A percentile compares a stretch with the other conserved stretches of the same genome.
phyloP scores from a whole-genome alignment of 148 eudicot genomes.

The Arbutus unedo region DNA sequence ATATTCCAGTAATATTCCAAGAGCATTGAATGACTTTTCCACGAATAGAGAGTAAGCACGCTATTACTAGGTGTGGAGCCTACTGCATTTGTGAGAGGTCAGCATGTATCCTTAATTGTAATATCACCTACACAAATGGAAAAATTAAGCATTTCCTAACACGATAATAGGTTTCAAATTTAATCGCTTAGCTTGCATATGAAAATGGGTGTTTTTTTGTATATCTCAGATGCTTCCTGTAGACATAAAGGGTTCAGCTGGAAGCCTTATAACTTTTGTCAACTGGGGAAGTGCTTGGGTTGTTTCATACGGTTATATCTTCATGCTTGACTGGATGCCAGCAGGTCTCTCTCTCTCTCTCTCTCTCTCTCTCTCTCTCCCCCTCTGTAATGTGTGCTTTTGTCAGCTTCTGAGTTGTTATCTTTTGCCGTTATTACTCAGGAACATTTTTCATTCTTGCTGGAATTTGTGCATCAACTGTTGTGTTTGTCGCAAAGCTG shows the following conservation, averaged over 20 bases:
- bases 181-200: neutral
- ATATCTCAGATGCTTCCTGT: constrained; percentile 26
- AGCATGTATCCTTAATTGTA: neutral
- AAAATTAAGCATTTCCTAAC: too few relatives aligned
- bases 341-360: constrained; percentile 21
- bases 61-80: neutral
- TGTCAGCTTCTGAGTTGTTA: neutral
- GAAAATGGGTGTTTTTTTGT: neutral
- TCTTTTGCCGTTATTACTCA: neutral
- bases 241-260: constrained; percentile 32
- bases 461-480: constrained; percentile 1
- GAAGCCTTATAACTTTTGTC: constrained; percentile 24
- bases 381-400: neutral
- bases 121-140: too few relatives aligned
- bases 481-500: neutral
- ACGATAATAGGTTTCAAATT: too few relatives aligned
- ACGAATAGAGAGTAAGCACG: neutral
- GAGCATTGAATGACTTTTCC: too few relatives aligned
- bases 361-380: constrained; percentile 8
- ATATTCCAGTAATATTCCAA: too few relatives aligned
- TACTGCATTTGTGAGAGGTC: neutral
- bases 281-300: constrained; percentile 24
- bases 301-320: constrained; percentile 31
- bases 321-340: constrained; percentile 28
- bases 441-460: constrained; percentile 7